Evolutionary conservation across 129 eudicot species (phyloP).

Genomic region (Flaveria ramosissima): DNA sequence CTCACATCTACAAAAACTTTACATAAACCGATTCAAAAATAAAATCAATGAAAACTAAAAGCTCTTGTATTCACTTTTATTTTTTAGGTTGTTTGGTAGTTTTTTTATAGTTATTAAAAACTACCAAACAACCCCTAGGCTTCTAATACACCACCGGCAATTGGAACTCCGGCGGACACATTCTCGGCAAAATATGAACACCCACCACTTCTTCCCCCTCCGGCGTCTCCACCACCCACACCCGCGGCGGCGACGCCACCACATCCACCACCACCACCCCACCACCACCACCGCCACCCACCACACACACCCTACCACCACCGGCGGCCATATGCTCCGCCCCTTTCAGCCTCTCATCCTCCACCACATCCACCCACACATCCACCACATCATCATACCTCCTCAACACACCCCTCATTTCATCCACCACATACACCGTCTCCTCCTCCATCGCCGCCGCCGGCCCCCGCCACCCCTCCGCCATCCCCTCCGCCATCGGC

Average conservation of each 20-base stretch:
- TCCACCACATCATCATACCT: slow-evolving; percentile 48
- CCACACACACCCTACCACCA: slow-evolving; percentile 73
- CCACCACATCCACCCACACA: slow-evolving; percentile 53
- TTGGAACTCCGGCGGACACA: slow-evolving; percentile 39
- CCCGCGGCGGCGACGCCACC: slow-evolving; percentile 32
- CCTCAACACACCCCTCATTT: slow-evolving; percentile 48
- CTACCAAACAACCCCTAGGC: too few species aligned
- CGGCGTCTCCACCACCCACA: slow-evolving; percentile 64
- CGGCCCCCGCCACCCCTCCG: slow-evolving; percentile 88
- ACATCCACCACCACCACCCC: slow-evolving; percentile 79
- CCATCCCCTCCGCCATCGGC: slow-evolving; percentile 71
- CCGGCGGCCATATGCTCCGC: slow-evolving; percentile 59
- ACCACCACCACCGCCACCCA: slow-evolving; percentile 48
- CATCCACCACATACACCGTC: slow-evolving; percentile 58
- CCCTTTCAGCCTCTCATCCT: slow-evolving; percentile 48
- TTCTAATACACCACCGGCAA: not conserved
- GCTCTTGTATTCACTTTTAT: too few species aligned
- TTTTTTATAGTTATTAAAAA: too few species aligned
- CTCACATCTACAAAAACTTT: not conserved
- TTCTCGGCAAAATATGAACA: slow-evolving; percentile 76
- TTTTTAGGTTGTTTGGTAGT: too few species aligned
- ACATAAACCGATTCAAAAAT: not conserved
- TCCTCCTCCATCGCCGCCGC: slow-evolving; percentile 82
- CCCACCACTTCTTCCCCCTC: slow-evolving; percentile 42
- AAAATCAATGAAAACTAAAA: not conserved